These are phyloP conservation scores for Scheffersomyces lignicola DNA, from an alignment of 1,139 yeast genomes.

Conservation along the genomic window DNA sequence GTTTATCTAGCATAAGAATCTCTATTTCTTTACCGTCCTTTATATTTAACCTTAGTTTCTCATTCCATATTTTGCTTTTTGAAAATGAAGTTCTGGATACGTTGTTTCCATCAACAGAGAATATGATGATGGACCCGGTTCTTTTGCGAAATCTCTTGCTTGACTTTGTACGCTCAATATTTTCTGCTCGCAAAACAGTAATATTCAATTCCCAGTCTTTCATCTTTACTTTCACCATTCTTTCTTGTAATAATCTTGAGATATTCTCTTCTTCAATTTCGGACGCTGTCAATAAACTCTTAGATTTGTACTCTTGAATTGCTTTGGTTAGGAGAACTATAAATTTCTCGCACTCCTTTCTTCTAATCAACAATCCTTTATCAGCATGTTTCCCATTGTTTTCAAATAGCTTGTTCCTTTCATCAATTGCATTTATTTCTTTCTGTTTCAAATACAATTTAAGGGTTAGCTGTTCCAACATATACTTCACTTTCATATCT, in stretches of 20 bases:
- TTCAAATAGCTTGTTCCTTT: not conserved
- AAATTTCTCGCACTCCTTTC: too few species aligned
- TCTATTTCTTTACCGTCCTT: not conserved
- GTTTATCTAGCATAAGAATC: constrained; percentile 1
- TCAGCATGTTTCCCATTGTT: not conserved
- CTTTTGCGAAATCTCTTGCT: not conserved
- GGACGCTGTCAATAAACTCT: not conserved
- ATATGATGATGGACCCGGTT: not conserved
- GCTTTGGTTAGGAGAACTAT: not conserved
- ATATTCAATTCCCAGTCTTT: constrained; percentile 1
- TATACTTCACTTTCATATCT: not conserved
- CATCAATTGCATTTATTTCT: not conserved
- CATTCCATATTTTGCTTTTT: constrained; percentile 1
- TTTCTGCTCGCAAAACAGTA: not conserved
- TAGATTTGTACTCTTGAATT: not conserved
- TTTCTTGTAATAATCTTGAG: not conserved
- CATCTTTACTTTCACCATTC: not conserved
- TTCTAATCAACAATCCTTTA: too few species aligned
- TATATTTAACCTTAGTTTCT: not conserved
- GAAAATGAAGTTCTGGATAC: not conserved
- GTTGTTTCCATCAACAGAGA: not conserved
- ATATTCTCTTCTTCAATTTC: too few species aligned
- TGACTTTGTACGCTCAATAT: not conserved
- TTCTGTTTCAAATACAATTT: not conserved
- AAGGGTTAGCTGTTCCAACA: not conserved